phyloP scores from a whole-genome alignment of 257 asterid species.

The Anisodus acutangulus region DNA sequence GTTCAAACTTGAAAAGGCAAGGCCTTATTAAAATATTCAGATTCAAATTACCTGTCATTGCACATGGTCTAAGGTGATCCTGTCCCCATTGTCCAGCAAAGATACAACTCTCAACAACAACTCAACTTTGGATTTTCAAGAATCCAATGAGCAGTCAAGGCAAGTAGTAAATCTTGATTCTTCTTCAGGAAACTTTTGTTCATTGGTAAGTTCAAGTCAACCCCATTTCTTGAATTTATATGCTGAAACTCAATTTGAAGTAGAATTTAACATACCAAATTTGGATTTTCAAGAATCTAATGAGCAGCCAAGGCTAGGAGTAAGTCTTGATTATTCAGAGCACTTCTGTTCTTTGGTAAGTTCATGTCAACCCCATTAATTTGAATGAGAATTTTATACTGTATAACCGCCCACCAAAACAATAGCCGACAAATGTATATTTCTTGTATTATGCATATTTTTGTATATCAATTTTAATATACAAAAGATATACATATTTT shows the following conservation, averaged over 20 bases:
- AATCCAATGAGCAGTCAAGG: not conserved
- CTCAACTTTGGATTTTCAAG: slow-evolving; percentile 8
- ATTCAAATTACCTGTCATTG: not conserved
- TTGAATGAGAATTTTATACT: no score
- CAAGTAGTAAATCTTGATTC: not conserved
- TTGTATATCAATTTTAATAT: no score
- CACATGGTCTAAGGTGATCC: slow-evolving; percentile 20
- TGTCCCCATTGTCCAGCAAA: not conserved
- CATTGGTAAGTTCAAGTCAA: not conserved
- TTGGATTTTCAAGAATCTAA: not conserved
- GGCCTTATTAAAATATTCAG: not conserved
- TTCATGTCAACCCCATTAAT: not conserved
- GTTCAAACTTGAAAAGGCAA: not conserved
- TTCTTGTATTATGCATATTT: no score
- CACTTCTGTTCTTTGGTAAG: not conserved
- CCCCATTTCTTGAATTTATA: not conserved
- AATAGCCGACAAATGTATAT: no score
- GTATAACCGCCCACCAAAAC: no score
- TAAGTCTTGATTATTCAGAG: not conserved
- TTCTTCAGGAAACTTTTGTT: not conserved
- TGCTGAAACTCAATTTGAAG: not conserved
- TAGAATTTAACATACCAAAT: not conserved
- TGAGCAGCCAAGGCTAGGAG: not conserved
- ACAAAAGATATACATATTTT: no score
- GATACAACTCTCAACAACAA: not conserved